A percentile compares a stretch with the other conserved stretches of the same genome.
These are phyloP conservation scores for Lathyrus sativus DNA, from an alignment of 306 rosid species.

Conservation along the genomic window DNA sequence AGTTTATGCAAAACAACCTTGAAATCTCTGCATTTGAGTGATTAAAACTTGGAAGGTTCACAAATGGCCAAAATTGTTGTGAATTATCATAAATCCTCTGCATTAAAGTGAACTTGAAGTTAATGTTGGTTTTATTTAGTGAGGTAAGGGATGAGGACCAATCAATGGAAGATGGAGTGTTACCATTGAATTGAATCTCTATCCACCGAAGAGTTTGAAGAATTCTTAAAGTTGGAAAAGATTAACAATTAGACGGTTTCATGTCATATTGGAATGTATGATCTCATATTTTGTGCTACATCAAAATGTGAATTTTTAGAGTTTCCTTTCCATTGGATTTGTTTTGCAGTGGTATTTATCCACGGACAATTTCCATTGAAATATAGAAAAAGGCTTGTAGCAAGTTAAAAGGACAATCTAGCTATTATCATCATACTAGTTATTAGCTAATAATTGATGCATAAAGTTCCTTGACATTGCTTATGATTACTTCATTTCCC, in stretches of 20 bases:
- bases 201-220: not conserved
- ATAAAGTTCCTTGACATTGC: slow-evolving; percentile 2
- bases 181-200: slow-evolving; percentile 20
- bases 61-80: not conserved
- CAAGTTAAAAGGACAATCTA: slow-evolving; percentile 9
- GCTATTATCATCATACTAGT: not conserved
- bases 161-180: slow-evolving; percentile 1
- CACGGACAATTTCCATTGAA: slow-evolving; percentile 5
- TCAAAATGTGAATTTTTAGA: not conserved
- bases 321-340: not conserved
- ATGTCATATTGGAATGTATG: not conserved
- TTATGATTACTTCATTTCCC: slow-evolving; percentile 8
- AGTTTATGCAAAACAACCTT: not conserved
- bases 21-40: not conserved
- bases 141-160: slow-evolving; percentile 1
- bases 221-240: not conserved
- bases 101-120: slow-evolving; percentile 4
- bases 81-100: not conserved
- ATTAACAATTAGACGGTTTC: slow-evolving; percentile 7
- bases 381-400: slow-evolving; percentile 19
- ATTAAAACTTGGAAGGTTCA: not conserved
- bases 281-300: not conserved
- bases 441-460: slow-evolving; percentile 2
- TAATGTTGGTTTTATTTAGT: slow-evolving; percentile 17
- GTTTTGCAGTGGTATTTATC: not conserved